Evolutionary conservation across 2,329 filamentous ascomycete species (phyloP).

Genomic region (Aspergillus alliaceus): DNA sequence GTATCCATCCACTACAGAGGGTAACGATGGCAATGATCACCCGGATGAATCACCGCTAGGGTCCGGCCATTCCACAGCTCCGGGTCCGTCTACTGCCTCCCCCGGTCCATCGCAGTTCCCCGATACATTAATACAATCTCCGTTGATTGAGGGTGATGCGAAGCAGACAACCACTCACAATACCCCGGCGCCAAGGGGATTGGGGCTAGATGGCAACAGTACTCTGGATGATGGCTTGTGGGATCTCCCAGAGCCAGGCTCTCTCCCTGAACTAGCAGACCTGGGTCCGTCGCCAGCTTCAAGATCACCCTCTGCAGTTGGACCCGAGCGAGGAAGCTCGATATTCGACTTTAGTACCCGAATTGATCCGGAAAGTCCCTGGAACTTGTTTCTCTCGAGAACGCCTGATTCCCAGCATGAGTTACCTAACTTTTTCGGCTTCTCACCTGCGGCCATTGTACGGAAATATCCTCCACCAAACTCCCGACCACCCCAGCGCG

Average conservation of each 20-base stretch:
- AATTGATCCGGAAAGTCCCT: constrained; percentile 21
- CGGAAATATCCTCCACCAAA: constrained; percentile 32
- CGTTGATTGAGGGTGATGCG: constrained; percentile 8
- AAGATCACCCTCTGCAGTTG: constrained; percentile 13
- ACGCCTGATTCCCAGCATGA: constrained; percentile 21
- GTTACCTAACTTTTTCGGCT: constrained; percentile 21
- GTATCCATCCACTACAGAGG: constrained; percentile 17
- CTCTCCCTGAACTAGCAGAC: constrained; percentile 35
- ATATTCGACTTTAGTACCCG: constrained; percentile 21
- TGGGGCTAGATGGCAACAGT: constrained; percentile 19
- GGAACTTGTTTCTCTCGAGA: constrained; percentile 27
- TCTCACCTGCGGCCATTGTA: constrained; percentile 34
- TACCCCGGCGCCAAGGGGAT: constrained; percentile 2
- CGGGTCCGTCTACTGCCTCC: not conserved
- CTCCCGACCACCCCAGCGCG: constrained; percentile 20
- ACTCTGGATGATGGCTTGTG: constrained; percentile 32
- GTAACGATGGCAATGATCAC: constrained; percentile 7
- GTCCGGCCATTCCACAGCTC: not conserved
- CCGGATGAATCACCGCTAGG: constrained; percentile 5
- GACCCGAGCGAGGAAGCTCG: constrained; percentile 11
- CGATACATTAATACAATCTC: constrained; percentile 6
- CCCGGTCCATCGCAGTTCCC: constrained; percentile 2
- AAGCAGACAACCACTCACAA: constrained; percentile 1
- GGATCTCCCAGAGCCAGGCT: constrained; percentile 27
- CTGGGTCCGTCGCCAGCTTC: constrained; percentile 27